Base-by-base conservation (phyloP, 2,329 filamentous ascomycete genomes). In the Graphiopsis chlorocephala region DNA sequence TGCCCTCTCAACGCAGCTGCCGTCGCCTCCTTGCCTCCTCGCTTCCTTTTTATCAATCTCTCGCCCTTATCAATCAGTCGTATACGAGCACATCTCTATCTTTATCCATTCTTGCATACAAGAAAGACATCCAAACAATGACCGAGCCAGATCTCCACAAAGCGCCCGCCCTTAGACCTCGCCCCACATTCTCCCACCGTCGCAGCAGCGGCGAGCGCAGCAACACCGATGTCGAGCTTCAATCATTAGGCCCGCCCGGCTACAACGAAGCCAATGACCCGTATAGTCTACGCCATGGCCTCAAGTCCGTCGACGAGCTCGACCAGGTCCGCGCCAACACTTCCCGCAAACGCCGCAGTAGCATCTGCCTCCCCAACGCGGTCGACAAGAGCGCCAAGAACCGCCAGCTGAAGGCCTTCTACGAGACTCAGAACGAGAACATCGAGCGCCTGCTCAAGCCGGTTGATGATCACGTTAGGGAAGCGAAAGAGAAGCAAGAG, bases 371-470 rank as follows among this genome's bases (percentile, higher is more conserved):
- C 2, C 78, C 82, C 12, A 72, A 83, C 15, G 75, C 74, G 56
- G 76, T 78, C 50, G 78, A 77, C 68, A 79, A 78, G 65, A 78
- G 75, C 33, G 77, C 75, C n/a, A 73, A 78, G 69, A 77, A 84
- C 15, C 83, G 81, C 69, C 88, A 86, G 72, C 76, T 98, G 17
- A 85, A 90, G 72, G 85, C 87, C 59, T 98, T 97, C 80, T 98
- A 98, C 82, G 86, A 92, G 75, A 84, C 84, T 31, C 94, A 99
- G 76, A 99, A 99, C 76, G 91, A 93, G 76, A 93, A 92, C 72
- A 99, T 99, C 70, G 88, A 97, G 80, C 87, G 92, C 12, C 85
- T 97, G 79, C 84, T 98, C 69, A 97, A 97, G 80, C 89, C 91
- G 2, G 94, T 98, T 2, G 92, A 97, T 73, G 92, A 97, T 74